Percentiles rank a stretch among this genome's conserved stretches.
Evolutionary conservation across 2,329 filamentous ascomycete genomes (phyloP).

Genomic region (Knoxdaviesia proteae): DNA sequence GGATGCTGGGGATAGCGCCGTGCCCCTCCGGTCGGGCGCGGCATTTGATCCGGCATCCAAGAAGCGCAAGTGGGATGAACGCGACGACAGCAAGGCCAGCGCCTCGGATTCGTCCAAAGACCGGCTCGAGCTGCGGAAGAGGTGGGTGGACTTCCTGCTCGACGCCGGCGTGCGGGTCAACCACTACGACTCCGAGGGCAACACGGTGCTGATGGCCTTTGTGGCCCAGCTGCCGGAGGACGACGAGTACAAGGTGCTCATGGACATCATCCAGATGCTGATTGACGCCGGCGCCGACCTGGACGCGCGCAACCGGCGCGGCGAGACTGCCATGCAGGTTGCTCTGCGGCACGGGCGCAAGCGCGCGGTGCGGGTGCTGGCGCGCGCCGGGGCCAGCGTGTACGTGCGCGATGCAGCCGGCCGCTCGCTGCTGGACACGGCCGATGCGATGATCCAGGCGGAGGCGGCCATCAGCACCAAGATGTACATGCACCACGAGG

Average conservation of each 20-base stretch:
- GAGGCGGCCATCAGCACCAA: constrained; percentile 11
- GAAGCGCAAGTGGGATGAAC: constrained; percentile 1
- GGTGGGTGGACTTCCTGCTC: constrained; percentile 13
- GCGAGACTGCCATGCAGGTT: constrained; percentile 33
- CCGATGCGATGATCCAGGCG: constrained; percentile 18
- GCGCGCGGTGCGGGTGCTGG: constrained; percentile 24
- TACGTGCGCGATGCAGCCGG: constrained; percentile 23
- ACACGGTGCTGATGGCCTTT: constrained; percentile 35
- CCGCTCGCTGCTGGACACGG: constrained; percentile 22
- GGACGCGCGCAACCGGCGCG: constrained; percentile 28
- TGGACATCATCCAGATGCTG: constrained; percentile 23
- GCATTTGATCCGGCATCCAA: background rate
- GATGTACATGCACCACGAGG: constrained; percentile 19
- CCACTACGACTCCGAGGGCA: constrained; percentile 28
- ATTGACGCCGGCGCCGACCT: constrained; percentile 21
- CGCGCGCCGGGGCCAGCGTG: constrained; percentile 25
- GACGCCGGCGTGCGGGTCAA: constrained; percentile 22
- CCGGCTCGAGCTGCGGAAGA: constrained; percentile 10
- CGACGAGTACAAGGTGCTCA: constrained; percentile 21
- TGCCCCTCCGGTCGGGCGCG: background rate
- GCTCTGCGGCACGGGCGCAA: constrained; percentile 32
- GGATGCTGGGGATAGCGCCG: background rate
- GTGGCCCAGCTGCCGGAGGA: constrained; percentile 26
- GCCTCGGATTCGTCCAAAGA: constrained; percentile 14
- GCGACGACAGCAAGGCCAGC: constrained; percentile 1